These are phyloP conservation scores for Vanilla planifolia DNA, from an alignment of 106 monocot species.

Conservation along the genomic window DNA sequence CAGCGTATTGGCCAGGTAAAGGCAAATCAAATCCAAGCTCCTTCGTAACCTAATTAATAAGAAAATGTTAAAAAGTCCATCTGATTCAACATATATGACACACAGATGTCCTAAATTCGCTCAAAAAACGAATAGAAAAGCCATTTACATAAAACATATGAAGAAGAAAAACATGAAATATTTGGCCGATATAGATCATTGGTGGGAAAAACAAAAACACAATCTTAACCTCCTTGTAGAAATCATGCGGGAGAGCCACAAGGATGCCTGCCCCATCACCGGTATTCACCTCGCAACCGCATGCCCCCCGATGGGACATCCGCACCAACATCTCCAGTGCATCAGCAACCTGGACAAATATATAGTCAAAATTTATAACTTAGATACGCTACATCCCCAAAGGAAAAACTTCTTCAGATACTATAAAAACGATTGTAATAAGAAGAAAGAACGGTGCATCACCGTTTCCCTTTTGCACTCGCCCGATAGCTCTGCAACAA, in stretches of 20 bases:
- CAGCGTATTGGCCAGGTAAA: constrained; percentile 72
- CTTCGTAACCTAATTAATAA: constrained; percentile 39
- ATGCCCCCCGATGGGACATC: constrained; percentile 97
- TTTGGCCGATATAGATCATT: no score
- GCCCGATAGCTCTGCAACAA: constrained; percentile 90
- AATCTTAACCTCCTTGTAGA: constrained; percentile 54
- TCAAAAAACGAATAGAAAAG: no score
- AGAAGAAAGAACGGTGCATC: constrained; percentile 6
- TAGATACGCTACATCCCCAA: not conserved
- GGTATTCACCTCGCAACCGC: constrained; percentile 94
- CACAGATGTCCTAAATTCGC: no score
- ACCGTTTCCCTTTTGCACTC: constrained; percentile 76
- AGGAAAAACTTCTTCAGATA: not conserved
- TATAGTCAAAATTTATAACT: not conserved
- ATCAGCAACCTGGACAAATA: constrained; percentile 61
- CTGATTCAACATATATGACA: no score
- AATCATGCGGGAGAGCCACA: constrained; percentile 82
- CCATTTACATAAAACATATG: no score
- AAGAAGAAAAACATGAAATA: no score
- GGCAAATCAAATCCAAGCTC: constrained; percentile 80
- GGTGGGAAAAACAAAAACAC: constrained; percentile 5
- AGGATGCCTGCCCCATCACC: constrained; percentile 99
- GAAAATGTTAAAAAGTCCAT: not conserved
- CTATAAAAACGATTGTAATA: not conserved
- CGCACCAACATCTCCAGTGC: constrained; percentile 91